Evolutionary conservation across 176 grass and related monocot genomes (phyloP).

Genomic region (Olyra latifolia): DNA sequence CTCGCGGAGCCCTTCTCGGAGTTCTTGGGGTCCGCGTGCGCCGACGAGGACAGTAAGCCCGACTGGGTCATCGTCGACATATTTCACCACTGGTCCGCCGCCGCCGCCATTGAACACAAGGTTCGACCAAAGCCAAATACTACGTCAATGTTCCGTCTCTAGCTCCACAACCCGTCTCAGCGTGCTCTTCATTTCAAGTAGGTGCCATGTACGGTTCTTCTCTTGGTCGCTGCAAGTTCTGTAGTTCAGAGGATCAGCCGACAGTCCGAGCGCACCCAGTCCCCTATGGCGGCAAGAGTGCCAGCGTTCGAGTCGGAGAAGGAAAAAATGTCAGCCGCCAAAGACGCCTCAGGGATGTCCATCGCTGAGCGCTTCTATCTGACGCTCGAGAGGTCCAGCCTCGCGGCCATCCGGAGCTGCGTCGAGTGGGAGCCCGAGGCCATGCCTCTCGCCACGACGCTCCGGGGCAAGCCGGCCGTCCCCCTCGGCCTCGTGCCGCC

Average conservation of each 20-base stretch:
- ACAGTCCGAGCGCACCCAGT: neutral
- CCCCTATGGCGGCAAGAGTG: neutral
- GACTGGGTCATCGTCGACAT: constrained; percentile 46
- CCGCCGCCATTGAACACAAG: constrained; percentile 8
- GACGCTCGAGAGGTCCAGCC: constrained; percentile 8
- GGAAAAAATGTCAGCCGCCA: neutral
- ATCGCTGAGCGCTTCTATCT: neutral
- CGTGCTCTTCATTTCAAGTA: neutral
- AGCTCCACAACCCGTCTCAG: neutral
- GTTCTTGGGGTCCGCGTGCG: neutral
- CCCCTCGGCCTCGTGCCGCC: constrained; percentile 51
- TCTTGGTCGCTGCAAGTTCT: neutral
- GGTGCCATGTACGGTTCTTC: neutral
- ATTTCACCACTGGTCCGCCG: constrained; percentile 23
- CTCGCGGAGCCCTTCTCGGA: constrained; percentile 23
- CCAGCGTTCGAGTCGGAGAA: constrained; percentile 17
- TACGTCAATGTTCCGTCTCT: too few relatives aligned
- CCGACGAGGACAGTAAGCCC: neutral
- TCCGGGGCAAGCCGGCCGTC: constrained; percentile 23
- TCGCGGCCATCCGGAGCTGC: constrained; percentile 42
- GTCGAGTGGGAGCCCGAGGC: constrained; percentile 35
- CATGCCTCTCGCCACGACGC: neutral
- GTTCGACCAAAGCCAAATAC: neutral
- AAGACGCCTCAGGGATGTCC: neutral
- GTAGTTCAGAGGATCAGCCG: too few relatives aligned